Conservation (phyloP, 139 green algal species). For the Edaphochlamys debaryana region DNA sequence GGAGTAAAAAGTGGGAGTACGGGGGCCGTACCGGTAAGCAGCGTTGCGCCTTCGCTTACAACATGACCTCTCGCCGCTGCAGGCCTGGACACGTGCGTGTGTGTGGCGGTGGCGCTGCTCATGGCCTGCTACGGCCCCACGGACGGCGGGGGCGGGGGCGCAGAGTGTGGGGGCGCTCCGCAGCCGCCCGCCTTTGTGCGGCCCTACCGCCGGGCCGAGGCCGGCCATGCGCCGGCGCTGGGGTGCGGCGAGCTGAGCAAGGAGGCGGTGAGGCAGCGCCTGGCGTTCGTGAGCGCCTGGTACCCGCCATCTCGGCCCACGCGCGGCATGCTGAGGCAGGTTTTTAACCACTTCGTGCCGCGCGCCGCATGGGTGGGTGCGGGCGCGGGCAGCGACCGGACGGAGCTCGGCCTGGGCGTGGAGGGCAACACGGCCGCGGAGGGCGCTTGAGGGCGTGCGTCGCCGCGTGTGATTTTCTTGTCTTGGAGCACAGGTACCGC, state of each 20-base stretch:
- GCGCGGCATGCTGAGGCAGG: constrained; percentile 75
- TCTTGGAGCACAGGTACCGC: too few species aligned
- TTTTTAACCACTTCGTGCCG: constrained; percentile 80
- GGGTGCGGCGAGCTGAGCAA: constrained; percentile 52
- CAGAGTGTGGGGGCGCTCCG: not conserved
- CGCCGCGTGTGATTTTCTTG: too few species aligned
- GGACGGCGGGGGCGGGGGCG: not conserved
- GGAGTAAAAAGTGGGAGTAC: too few species aligned
- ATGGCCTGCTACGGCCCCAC: constrained; percentile 62
- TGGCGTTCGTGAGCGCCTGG: constrained; percentile 62
- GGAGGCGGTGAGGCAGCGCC: constrained; percentile 63
- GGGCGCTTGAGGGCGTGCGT: too few species aligned
- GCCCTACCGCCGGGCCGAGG: not conserved
- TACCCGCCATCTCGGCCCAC: constrained; percentile 70
- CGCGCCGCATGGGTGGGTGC: too few species aligned
- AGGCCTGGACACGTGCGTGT: constrained; percentile 72
- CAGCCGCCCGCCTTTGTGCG: not conserved
- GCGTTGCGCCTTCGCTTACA: too few species aligned
- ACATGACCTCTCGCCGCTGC: not conserved
- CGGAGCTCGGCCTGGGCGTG: not conserved
- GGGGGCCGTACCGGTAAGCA: not conserved
- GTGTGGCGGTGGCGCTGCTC: constrained; percentile 66
- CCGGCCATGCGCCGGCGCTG: not conserved
- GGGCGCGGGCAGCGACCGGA: too few species aligned
- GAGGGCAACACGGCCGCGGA: too few species aligned